Base-by-base conservation (phyloP, 2,329 filamentous ascomycete genomes). In the Hypoxylon sp. region DNA sequence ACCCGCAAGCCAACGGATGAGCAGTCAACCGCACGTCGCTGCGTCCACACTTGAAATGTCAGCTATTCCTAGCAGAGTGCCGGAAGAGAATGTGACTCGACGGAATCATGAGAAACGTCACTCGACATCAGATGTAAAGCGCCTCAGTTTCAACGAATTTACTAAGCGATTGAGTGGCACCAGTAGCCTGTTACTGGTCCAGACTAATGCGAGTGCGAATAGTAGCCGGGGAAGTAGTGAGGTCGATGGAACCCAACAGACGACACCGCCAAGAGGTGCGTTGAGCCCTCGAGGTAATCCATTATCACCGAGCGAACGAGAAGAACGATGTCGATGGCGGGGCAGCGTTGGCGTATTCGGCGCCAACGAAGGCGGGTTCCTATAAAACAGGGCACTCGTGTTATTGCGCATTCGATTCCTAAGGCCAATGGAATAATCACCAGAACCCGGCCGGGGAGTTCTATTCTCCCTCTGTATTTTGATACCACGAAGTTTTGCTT, bases 91-190 rank as follows among this genome's bases (percentile, higher is more conserved):
- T 25, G 71, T 70, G 34, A 72, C 75, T 59, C 75, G 75, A 58
- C 65, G 77, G 48, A 74, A 73, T 60, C 74, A 75, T 51, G 83
- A 86, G 59, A 85, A 86, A 69, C 84, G 85, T 32, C 80, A 82
- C 51, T 89, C 87, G 28, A 80, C 80, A 43, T 85, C 84, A 10
- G 88, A 85, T 75, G 79, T 80, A 50, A 89, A 89, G 79, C 82
- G 86, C 65, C 82, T 88, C 60, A 89, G 86, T 79, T 88, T 90
- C 70, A 86, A 83, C 71, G 88, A 90, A 59, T 87, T 89, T 68
- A 85, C 86, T 50, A 87, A 86, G 75, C 81, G 86, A 67, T 76
- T 90, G 59, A 89, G 86, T 72, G 89, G 85, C 75, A 89, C 86
- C 56, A 89, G 86, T 75, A 89, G 85, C 76, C 78, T 89, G 74